These are phyloP conservation scores for Coniosporium tulheliwenetii DNA, from an alignment of 2,329 filamentous ascomycete species.

Conservation along the genomic window DNA sequence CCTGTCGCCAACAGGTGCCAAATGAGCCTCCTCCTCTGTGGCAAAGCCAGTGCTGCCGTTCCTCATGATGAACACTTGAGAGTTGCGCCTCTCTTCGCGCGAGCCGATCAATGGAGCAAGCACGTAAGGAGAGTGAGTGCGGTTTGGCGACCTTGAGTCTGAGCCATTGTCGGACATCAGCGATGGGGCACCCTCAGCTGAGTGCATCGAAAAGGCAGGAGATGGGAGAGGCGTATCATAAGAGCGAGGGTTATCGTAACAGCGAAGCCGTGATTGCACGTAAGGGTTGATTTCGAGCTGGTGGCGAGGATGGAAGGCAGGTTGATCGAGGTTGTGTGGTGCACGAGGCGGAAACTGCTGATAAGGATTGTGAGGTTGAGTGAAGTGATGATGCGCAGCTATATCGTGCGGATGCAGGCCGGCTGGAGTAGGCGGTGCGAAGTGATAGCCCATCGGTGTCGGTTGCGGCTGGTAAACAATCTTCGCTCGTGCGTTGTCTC, in stretches of 20 bases:
- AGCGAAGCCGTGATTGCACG: neutral
- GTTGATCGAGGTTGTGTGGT: neutral
- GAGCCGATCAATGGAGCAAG: conserved; percentile 21
- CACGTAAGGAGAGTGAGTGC: conserved; percentile 25
- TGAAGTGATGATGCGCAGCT: neutral
- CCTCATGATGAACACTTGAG: neutral
- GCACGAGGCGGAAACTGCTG: neutral
- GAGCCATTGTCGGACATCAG: conserved; percentile 50
- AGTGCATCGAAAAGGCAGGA: conserved; percentile 46
- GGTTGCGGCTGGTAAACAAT: neutral
- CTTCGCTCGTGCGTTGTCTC: conserved; percentile 11
- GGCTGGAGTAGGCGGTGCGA: neutral
- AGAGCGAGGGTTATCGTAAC: conserved; percentile 11
- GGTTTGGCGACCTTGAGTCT: conserved; percentile 27
- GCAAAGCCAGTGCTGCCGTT: neutral
- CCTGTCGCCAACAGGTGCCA: neutral
- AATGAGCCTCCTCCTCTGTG: neutral
- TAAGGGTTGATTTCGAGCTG: conserved; percentile 1
- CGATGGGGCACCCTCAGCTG: conserved; percentile 48
- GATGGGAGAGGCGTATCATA: conserved; percentile 47
- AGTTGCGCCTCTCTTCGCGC: conserved; percentile 18
- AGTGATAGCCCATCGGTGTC: neutral
- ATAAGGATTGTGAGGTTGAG: neutral
- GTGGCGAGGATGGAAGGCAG: conserved; percentile 13
- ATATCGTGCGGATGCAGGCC: neutral